Conservation (phyloP, 805 yeast species). For the Metschnikowia baotianmanensis region DNA sequence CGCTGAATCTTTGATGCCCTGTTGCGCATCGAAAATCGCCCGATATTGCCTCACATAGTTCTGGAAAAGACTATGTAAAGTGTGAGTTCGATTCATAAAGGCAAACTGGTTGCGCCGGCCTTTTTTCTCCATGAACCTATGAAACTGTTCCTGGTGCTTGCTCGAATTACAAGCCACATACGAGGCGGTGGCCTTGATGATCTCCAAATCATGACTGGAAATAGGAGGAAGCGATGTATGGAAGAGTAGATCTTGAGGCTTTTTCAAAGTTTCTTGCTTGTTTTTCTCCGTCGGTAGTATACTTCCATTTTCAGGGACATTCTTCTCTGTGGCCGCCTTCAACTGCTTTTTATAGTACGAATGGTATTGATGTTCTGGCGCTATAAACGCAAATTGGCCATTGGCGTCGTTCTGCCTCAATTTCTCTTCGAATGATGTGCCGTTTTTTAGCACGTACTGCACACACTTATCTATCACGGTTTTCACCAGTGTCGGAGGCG, state of each 20-base stretch:
- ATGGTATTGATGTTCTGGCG: slow-evolving; percentile 52
- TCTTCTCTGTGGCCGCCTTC: neutral
- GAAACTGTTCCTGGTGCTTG: slow-evolving; percentile 31
- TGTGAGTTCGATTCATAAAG: slow-evolving; percentile 60
- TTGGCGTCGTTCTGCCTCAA: slow-evolving; percentile 47
- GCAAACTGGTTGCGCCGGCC: slow-evolving; percentile 57
- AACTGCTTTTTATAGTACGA: slow-evolving; percentile 55
- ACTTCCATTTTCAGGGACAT: neutral
- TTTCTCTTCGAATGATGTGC: slow-evolving; percentile 59
- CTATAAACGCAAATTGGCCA: slow-evolving; percentile 63
- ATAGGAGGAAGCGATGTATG: slow-evolving; percentile 36
- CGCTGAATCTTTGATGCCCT: slow-evolving; percentile 8
- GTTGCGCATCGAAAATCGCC: slow-evolving; percentile 19
- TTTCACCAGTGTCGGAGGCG: slow-evolving; percentile 40
- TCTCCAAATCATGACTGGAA: slow-evolving; percentile 61
- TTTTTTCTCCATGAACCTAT: slow-evolving; percentile 35
- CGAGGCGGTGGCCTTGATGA: slow-evolving; percentile 70
- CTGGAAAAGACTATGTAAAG: slow-evolving; percentile 52
- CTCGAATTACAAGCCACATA: slow-evolving; percentile 62
- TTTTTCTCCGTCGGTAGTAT: neutral
- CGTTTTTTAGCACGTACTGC: slow-evolving; percentile 66
- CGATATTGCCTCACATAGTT: slow-evolving; percentile 57
- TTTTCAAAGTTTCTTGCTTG: slow-evolving; percentile 4
- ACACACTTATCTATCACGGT: slow-evolving; percentile 70
- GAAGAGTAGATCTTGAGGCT: slow-evolving; percentile 26